A percentile compares a stretch with the other conserved stretches of the same genome.
Conservation (phyloP, 2,329 filamentous ascomycete species). For the Penicillium griseofulvum region DNA sequence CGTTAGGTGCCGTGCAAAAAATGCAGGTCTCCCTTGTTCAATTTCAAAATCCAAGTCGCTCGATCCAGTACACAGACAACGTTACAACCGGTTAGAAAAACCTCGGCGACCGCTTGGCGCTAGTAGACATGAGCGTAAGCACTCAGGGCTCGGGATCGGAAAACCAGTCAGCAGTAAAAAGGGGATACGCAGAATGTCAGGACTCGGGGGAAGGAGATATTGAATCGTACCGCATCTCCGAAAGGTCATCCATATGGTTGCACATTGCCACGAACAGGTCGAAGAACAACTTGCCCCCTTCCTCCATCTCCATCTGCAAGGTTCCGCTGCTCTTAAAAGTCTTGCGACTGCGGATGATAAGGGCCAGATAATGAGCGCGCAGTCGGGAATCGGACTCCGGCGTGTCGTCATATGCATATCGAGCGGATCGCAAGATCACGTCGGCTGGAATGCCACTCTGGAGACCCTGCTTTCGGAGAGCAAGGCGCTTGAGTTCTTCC, state of each 20-base stretch:
- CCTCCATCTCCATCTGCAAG: constrained; percentile 98
- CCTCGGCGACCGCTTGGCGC: constrained; percentile 53
- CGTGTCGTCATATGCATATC: constrained; percentile 94
- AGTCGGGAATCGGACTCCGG: constrained; percentile 88
- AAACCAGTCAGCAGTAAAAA: constrained; percentile 18
- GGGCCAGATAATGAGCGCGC: constrained; percentile 93
- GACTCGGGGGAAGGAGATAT: constrained; percentile 8
- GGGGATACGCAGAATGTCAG: constrained; percentile 10
- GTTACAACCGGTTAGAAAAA: constrained; percentile 48
- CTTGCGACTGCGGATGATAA: constrained; percentile 95
- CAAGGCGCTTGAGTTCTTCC: constrained; percentile 86
- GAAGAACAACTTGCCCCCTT: constrained; percentile 92
- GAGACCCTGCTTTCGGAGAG: constrained; percentile 90
- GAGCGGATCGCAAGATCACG: constrained; percentile 85
- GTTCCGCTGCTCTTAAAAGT: constrained; percentile 98
- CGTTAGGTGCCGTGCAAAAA: constrained; percentile 35
- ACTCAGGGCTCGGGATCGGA: constrained; percentile 13
- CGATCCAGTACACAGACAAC: constrained; percentile 21
- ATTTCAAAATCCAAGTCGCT: constrained; percentile 32
- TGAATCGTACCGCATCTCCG: constrained; percentile 71
- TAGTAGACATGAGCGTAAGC: constrained; percentile 28
- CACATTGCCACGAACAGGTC: constrained; percentile 97
- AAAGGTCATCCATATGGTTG: constrained; percentile 96
- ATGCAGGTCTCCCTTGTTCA: constrained; percentile 8
- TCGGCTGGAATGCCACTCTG: constrained; percentile 89